Evolutionary conservation across 148 eudicot species (phyloP).

Genomic region (Polygonum maritimum): DNA sequence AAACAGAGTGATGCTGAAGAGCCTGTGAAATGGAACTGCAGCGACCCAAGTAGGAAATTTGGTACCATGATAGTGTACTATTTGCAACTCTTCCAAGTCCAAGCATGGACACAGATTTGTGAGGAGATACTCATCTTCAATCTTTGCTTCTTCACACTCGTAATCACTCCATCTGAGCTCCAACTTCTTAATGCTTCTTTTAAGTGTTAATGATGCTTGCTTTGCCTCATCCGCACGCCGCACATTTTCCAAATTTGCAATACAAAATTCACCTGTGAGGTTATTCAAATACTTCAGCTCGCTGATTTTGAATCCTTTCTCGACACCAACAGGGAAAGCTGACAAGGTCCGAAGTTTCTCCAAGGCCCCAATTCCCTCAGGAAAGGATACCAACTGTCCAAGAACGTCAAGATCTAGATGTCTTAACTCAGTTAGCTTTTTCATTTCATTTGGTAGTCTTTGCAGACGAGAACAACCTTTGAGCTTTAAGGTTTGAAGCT

Average conservation of each 20-base stretch:
- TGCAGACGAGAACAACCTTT: conserved; percentile 14
- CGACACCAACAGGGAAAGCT: conserved; percentile 22
- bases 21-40: conserved; percentile 3
- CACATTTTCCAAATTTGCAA: conserved; percentile 27
- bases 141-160: not conserved
- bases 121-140: conserved; percentile 5
- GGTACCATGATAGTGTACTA: conserved; percentile 17
- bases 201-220: conserved; percentile 10
- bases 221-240: conserved; percentile 16
- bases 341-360: conserved; percentile 18
- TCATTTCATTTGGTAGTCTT: conserved; percentile 20
- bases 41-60: conserved; percentile 24
- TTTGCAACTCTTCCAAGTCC: conserved; percentile 15
- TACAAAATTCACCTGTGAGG: conserved; percentile 23
- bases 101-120: conserved; percentile 18
- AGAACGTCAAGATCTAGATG: conserved; percentile 27
- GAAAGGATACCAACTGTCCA: conserved; percentile 20
- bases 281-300: conserved; percentile 22
- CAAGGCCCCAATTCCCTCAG: conserved; percentile 21
- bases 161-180: conserved; percentile 24
- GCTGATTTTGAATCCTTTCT: conserved; percentile 17
- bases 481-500: conserved; percentile 20
- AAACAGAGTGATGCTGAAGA: conserved; percentile 20
- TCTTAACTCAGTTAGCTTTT: conserved; percentile 11
- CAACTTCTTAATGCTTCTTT: conserved; percentile 9